These are phyloP conservation scores for Eremothecium gossypii DNA, from an alignment of 1,139 yeast species.

Conservation along the genomic window DNA sequence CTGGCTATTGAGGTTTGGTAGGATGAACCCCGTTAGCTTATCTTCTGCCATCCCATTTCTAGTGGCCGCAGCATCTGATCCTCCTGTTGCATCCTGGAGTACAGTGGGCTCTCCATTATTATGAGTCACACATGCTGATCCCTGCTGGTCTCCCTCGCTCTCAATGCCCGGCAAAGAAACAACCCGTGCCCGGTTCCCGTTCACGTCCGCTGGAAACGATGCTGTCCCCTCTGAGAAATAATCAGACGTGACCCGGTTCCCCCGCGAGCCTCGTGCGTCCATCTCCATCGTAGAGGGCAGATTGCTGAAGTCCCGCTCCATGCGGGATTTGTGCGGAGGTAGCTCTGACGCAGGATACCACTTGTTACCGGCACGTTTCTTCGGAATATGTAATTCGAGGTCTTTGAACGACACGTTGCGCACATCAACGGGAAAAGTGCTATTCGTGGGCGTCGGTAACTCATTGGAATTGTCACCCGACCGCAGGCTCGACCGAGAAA, in stretches of 20 bases:
- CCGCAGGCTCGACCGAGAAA: background rate
- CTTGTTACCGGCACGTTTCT: background rate
- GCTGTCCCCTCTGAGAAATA: background rate
- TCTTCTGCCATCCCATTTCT: conserved; percentile 7
- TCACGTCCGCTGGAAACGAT: background rate
- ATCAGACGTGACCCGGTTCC: background rate
- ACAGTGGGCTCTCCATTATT: background rate
- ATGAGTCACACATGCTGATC: background rate
- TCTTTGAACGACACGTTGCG: background rate
- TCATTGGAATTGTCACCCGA: background rate
- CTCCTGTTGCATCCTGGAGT: conserved; percentile 12
- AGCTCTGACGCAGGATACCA: conserved; percentile 1
- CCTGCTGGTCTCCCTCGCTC: background rate
- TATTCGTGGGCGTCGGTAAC: background rate
- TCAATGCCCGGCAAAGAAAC: background rate
- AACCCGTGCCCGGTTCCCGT: background rate
- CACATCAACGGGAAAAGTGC: background rate
- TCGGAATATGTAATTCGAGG: background rate
- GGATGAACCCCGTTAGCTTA: conserved; percentile 19
- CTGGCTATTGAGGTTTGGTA: conserved; percentile 16
- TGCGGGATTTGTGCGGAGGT: background rate
- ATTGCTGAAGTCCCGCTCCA: background rate
- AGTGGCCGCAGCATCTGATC: conserved; percentile 10
- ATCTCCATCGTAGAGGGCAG: background rate
- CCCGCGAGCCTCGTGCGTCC: background rate